Conservation (phyloP, 1,284 basidiomycete species). For the Phaffia rhodozyma region DNA sequence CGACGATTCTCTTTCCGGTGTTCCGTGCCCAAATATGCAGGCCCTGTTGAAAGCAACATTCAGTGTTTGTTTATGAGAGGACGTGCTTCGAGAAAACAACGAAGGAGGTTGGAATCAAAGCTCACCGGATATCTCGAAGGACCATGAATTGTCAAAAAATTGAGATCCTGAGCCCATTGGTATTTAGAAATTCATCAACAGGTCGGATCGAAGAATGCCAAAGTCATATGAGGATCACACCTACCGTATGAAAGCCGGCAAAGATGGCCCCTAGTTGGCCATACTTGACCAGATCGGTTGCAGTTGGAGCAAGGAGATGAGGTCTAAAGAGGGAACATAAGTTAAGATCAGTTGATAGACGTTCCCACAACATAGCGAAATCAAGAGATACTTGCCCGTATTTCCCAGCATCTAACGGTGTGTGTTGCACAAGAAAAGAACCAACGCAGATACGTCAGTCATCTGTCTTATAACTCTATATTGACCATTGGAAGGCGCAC, state of each 20-base stretch:
- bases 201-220: neutral
- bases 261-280: constrained; percentile 56
- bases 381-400: constrained; percentile 50
- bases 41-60: constrained; percentile 33
- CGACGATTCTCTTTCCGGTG: constrained; percentile 70
- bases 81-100: too few species aligned
- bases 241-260: constrained; percentile 65
- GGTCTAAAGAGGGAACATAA: constrained; percentile 41
- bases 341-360: neutral
- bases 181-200: neutral
- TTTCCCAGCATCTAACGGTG: constrained; percentile 61
- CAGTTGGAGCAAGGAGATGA: constrained; percentile 79
- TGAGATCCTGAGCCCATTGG: constrained; percentile 27
- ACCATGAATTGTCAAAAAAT: constrained; percentile 66
- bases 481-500: too few species aligned
- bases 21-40: constrained; percentile 54
- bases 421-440: constrained; percentile 52
- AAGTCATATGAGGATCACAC: neutral
- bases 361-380: neutral
- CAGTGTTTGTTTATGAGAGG: too few species aligned
- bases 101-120: neutral
- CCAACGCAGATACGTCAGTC: constrained; percentile 68
- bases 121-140: constrained; percentile 52
- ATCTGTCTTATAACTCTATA: constrained; percentile 53
- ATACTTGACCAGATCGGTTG: constrained; percentile 70